Evolutionary conservation across 73 alveolate genomes (phyloP).

Genomic region (Tetrahymena elliotti): DNA sequence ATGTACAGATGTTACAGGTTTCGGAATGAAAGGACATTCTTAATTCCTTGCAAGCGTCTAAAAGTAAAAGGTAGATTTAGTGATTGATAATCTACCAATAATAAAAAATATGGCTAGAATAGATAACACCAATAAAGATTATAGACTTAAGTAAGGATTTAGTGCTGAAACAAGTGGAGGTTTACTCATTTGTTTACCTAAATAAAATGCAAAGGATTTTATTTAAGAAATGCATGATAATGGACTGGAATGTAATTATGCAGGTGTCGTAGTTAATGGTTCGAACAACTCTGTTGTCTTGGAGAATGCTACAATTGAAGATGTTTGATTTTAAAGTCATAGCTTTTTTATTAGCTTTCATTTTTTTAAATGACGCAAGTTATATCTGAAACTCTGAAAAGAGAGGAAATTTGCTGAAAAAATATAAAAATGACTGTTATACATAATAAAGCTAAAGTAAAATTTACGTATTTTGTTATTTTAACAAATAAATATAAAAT

Average conservation of each 20-base stretch:
- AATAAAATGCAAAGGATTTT: slow-evolving; percentile 44
- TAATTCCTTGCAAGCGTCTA: slow-evolving; percentile 79
- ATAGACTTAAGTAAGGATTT: slow-evolving; percentile 53
- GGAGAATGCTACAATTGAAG: neutral
- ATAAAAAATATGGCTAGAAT: slow-evolving; percentile 43
- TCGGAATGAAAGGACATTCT: slow-evolving; percentile 98
- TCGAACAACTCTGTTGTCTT: neutral
- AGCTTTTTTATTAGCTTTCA: neutral
- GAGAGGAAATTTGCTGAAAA: neutral
- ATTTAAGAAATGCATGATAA: slow-evolving; percentile 38
- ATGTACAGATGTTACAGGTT: slow-evolving; percentile 99
- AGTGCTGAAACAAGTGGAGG: slow-evolving; percentile 96
- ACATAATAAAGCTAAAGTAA: neutral
- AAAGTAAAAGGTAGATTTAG: slow-evolving; percentile 48
- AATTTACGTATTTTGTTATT: too few species aligned
- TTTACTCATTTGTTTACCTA: slow-evolving; percentile 46
- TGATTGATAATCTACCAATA: slow-evolving; percentile 60
- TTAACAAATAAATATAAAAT: too few species aligned
- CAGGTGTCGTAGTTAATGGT: neutral
- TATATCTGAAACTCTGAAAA: neutral
- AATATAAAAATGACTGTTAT: neutral
- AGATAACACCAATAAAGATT: slow-evolving; percentile 40
- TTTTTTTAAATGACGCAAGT: neutral
- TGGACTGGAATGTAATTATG: neutral
- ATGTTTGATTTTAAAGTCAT: neutral